A percentile compares a stretch with the other conserved stretches of the same genome.
Evolutionary conservation across 2,329 filamentous ascomycete species (phyloP).

Genomic region (Neopestalotiopsis clavispora): DNA sequence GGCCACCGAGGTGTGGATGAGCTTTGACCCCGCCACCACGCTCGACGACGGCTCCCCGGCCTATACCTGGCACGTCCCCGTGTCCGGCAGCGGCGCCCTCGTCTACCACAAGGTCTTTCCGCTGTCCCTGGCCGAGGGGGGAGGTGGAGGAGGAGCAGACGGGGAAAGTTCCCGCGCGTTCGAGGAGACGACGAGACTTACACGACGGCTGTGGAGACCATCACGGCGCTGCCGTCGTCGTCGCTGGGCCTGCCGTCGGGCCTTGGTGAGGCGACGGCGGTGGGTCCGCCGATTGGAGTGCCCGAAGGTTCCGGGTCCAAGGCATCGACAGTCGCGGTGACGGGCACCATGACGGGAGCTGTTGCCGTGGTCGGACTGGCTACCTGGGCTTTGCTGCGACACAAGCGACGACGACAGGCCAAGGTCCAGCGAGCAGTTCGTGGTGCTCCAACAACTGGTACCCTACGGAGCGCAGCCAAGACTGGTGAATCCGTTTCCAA

Average conservation of each 20-base stretch:
- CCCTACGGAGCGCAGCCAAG: no score
- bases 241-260: not conserved
- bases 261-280: not conserved
- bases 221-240: not conserved
- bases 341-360: not conserved
- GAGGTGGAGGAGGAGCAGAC: no score
- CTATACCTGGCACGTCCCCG: not conserved
- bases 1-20: constrained; percentile 15
- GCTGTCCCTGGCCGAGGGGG: not conserved
- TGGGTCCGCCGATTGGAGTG: not conserved
- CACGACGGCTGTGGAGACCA: no score
- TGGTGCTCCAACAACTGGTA: no score
- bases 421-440: no score
- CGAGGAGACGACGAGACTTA: not conserved
- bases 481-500: no score
- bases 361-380: not conserved
- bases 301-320: not conserved
- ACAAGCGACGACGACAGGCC: not conserved
- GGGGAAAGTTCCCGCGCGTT: no score
- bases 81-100: constrained; percentile 8
- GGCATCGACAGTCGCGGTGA: not conserved
- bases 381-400: not conserved
- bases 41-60: not conserved
- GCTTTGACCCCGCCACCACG: constrained; percentile 7
- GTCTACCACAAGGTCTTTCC: constrained; percentile 17